Percentiles rank a stretch among this genome's conserved stretches.
These are phyloP conservation scores for Gryganskiella cystojenkinii DNA, from an alignment of 192 early-diverging fungal species.

Conservation along the genomic window DNA sequence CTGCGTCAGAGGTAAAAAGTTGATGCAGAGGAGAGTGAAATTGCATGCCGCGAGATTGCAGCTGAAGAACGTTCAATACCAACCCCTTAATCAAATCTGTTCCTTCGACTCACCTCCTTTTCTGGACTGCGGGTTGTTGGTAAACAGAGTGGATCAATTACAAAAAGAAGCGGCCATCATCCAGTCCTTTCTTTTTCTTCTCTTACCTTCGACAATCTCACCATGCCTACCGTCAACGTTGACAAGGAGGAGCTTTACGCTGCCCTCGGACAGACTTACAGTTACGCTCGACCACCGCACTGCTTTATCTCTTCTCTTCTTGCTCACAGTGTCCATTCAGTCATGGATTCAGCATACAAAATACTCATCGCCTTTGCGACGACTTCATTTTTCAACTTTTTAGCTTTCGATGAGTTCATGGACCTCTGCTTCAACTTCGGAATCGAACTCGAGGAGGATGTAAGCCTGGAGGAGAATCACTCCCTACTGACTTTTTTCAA, in stretches of 20 bases:
- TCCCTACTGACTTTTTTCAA: not conserved
- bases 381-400: not conserved
- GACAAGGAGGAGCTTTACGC: conserved; percentile 90
- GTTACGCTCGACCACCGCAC: conserved; percentile 54
- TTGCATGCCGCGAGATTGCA: no score
- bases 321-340: not conserved
- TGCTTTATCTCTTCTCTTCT: not conserved
- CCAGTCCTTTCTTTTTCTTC: not conserved
- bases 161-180: not conserved
- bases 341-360: no score
- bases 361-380: not conserved
- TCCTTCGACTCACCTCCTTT: no score
- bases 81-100: no score
- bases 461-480: no score
- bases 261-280: conserved; percentile 82
- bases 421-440: conserved; percentile 99
- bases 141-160: no score
- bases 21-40: no score
- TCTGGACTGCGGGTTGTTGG: no score
- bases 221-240: conserved; percentile 96
- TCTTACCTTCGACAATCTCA: not conserved
- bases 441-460: conserved; percentile 98
- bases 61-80: no score
- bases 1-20: no score
- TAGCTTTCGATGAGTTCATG: conserved; percentile 88